These are phyloP conservation scores for Cucurbita argyrosperma DNA, from an alignment of 306 rosid genomes.

Conservation along the genomic window DNA sequence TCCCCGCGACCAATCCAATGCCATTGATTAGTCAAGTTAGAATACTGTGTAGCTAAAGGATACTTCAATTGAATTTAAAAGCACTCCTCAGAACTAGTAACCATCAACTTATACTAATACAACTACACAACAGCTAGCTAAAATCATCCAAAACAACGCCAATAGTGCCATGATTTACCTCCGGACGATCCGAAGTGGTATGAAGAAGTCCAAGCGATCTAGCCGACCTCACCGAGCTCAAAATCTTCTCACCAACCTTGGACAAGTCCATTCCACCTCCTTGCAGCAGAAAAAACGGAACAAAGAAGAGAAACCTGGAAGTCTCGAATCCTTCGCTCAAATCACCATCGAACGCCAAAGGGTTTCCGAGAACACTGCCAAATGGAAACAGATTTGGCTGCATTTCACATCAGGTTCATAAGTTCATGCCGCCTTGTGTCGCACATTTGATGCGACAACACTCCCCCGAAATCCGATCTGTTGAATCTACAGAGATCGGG, in stretches of 20 bases:
- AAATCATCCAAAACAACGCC: neutral
- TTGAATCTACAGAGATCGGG: conserved; percentile 14
- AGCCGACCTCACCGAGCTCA: conserved; percentile 96
- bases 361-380: conserved; percentile 65
- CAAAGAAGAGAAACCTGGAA: conserved; percentile 69
- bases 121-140: neutral
- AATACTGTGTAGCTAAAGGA: neutral
- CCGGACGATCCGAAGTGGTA: conserved; percentile 79
- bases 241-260: conserved; percentile 81
- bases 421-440: conserved; percentile 19
- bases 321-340: conserved; percentile 70
- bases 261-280: conserved; percentile 97
- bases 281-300: conserved; percentile 73
- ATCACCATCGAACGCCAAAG: conserved; percentile 63
- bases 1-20: neutral
- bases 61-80: neutral
- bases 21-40: neutral
- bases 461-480: neutral
- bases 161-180: conserved; percentile 31
- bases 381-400: conserved; percentile 85
- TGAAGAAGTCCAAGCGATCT: conserved; percentile 90
- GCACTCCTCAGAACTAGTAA: neutral
- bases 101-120: neutral
- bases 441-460: conserved; percentile 12
- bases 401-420: conserved; percentile 57